These are phyloP conservation scores for Pulchroboletus neoregius DNA, from an alignment of 1,284 basidiomycete species.

Conservation along the genomic window DNA sequence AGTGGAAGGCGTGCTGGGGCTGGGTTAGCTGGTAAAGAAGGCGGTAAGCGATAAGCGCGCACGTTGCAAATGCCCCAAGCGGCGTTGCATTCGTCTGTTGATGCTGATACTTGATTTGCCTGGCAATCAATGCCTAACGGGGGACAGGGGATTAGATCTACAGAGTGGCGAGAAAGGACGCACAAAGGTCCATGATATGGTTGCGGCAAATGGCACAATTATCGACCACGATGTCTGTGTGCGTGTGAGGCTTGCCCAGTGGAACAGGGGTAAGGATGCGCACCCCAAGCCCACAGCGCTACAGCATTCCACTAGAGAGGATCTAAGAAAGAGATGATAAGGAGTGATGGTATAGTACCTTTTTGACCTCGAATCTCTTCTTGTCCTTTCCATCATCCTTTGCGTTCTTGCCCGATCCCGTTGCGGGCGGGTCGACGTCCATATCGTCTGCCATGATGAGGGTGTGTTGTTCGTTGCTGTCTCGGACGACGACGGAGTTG, in stretches of 20 bases:
- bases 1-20: constrained; percentile 95
- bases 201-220: constrained; percentile 96
- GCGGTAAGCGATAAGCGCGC: constrained; percentile 30
- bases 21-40: constrained; percentile 3
- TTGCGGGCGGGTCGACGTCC: constrained; percentile 67
- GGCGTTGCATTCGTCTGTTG: constrained; percentile 96
- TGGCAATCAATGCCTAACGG: constrained; percentile 95
- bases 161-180: constrained; percentile 29
- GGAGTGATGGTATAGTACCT: constrained; percentile 49
- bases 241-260: constrained; percentile 12
- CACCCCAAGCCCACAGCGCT: constrained; percentile 95
- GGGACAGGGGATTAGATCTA: constrained; percentile 9
- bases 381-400: constrained; percentile 61
- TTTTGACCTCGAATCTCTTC: constrained; percentile 92
- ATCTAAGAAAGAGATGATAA: constrained; percentile 10
- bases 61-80: constrained; percentile 99
- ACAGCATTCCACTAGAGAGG: constrained; percentile 90
- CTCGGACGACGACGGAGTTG: background rate
- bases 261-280: constrained; percentile 21
- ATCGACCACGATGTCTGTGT: constrained; percentile 87
- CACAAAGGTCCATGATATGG: constrained; percentile 98
- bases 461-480: background rate
- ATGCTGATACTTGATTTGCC: constrained; percentile 96
- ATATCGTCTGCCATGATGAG: constrained; percentile 67
- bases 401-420: constrained; percentile 37